These are phyloP conservation scores for Lenwebbia sp. DNA, from an alignment of 345 rosid species.

Conservation along the genomic window DNA sequence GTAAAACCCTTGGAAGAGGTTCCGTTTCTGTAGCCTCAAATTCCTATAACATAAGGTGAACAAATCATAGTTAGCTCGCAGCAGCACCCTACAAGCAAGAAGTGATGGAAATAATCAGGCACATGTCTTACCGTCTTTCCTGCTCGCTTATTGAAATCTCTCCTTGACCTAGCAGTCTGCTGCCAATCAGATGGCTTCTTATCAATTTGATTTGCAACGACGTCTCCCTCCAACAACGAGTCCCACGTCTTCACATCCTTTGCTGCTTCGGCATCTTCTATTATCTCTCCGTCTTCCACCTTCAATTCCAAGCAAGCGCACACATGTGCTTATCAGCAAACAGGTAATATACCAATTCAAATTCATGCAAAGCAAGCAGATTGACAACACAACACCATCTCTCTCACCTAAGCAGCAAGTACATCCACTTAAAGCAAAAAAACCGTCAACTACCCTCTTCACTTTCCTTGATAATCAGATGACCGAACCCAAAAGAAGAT, in stretches of 20 bases:
- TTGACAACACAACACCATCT: neutral
- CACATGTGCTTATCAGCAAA: neutral
- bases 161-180: constrained; percentile 41
- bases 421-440: neutral
- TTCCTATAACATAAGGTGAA: constrained; percentile 24
- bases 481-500: neutral
- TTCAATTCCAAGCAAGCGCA: constrained; percentile 11
- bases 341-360: too few relatives aligned
- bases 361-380: neutral
- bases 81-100: neutral
- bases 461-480: neutral
- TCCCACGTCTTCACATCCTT: constrained; percentile 20
- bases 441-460: neutral
- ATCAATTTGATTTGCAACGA: constrained; percentile 14
- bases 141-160: constrained; percentile 45
- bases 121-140: constrained; percentile 28
- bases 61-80: neutral
- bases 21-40: constrained; percentile 33
- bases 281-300: constrained; percentile 68
- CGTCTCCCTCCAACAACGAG: constrained; percentile 18
- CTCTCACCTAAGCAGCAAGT: neutral
- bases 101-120: neutral
- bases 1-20: constrained; percentile 79
- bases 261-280: constrained; percentile 23
- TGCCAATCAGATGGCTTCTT: constrained; percentile 21